phyloP scores from a whole-genome alignment of 2,329 filamentous ascomycete genomes.

The Colletotrichum eleusines region DNA sequence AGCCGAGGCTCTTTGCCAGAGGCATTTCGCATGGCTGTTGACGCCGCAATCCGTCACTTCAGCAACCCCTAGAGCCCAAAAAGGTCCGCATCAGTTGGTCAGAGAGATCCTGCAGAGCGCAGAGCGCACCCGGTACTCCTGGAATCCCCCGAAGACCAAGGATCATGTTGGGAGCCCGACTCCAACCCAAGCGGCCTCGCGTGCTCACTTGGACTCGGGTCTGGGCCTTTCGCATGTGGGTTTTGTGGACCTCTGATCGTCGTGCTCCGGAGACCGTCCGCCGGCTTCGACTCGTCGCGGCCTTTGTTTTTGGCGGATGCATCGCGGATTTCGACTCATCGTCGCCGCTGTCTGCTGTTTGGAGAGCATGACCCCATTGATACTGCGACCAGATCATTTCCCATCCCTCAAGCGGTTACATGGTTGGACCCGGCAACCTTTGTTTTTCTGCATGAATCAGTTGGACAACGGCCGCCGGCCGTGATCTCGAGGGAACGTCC shows the following conservation, averaged over 20 bases:
- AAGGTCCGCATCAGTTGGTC: conserved; percentile 15
- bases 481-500: conserved; percentile 13
- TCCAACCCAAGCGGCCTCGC: conserved; percentile 2
- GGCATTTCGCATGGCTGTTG: conserved; percentile 16
- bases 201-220: conserved; percentile 10
- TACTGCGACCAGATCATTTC: conserved; percentile 4
- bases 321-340: not conserved
- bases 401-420: conserved; percentile 3
- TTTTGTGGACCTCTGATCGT: not conserved
- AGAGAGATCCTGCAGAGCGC: too few relatives aligned
- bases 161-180: not conserved
- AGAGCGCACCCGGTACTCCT: conserved; percentile 19
- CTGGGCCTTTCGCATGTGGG: conserved; percentile 16
- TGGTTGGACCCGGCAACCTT: not conserved
- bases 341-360: not conserved
- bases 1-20: too few relatives aligned
- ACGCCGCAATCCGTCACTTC: not conserved
- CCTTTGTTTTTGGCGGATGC: not conserved
- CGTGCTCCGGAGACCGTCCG: not conserved
- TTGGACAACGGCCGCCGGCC: conserved; percentile 19
- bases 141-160: conserved; percentile 34
- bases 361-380: conserved; percentile 2
- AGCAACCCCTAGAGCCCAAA: not conserved
- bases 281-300: not conserved
- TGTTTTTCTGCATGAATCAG: conserved; percentile 20